Percentiles rank a stretch among this genome's conserved stretches.
phyloP scores from a whole-genome alignment of 2,329 filamentous ascomycete genomes.

The Davidsoniella neocaledoniae region DNA sequence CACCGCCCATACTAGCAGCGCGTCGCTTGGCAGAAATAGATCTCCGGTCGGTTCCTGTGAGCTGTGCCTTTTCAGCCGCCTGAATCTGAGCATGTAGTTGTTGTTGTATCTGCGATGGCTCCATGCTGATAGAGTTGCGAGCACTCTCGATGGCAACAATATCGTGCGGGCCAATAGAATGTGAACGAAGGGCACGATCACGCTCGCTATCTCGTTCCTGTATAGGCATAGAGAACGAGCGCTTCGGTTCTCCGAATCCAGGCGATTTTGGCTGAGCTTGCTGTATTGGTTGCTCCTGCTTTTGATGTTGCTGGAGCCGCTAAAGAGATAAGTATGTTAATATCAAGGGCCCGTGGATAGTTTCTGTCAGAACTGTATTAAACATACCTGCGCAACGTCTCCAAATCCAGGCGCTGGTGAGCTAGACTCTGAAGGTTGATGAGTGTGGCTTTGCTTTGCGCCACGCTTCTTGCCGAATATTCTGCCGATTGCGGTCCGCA shows the following conservation, averaged over 20 bases:
- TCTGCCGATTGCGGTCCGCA: constrained; percentile 38
- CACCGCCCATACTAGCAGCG: constrained; percentile 8
- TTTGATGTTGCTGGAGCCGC: not conserved
- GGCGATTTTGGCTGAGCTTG: not conserved
- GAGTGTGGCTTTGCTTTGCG: constrained; percentile 18
- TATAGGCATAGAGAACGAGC: constrained; percentile 41
- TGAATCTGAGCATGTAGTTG: not conserved
- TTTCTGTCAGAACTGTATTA: too few relatives aligned
- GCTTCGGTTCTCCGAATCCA: constrained; percentile 25
- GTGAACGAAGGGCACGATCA: constrained; percentile 42
- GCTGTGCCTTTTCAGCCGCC: not conserved
- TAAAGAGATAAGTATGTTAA: too few relatives aligned
- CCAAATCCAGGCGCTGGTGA: not conserved
- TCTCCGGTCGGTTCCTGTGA: too few relatives aligned
- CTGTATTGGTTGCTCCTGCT: not conserved
- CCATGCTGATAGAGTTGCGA: constrained; percentile 35
- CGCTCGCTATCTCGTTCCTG: constrained; percentile 46
- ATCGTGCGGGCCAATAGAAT: constrained; percentile 41
- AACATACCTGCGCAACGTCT: constrained; percentile 3
- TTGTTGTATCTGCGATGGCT: constrained; percentile 15
- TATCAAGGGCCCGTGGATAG: not conserved
- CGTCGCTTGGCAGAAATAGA: constrained; percentile 5
- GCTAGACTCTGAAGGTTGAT: constrained; percentile 5
- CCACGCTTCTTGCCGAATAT: constrained; percentile 42
- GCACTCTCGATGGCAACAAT: constrained; percentile 35